phyloP scores from a whole-genome alignment of 1,139 yeast species.

The Geotrichum cucujoidarum region DNA sequence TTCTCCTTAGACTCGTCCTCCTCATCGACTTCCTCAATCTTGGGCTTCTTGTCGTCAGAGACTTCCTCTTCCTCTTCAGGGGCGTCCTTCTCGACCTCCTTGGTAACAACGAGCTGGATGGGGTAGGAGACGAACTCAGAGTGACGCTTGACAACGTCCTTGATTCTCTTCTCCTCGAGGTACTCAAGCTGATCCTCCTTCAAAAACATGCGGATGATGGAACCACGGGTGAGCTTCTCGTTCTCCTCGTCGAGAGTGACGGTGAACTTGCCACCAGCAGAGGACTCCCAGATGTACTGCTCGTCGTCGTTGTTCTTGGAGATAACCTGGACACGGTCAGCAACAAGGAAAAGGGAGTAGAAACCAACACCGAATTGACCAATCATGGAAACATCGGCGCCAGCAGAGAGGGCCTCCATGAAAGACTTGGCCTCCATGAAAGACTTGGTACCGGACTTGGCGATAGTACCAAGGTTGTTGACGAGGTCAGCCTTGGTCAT shows the following conservation, averaged over 20 bases:
- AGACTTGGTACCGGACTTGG: slow-evolving; percentile 62
- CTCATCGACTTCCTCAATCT: slow-evolving; percentile 66
- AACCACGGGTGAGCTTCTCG: slow-evolving; percentile 91
- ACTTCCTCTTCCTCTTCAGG: slow-evolving; percentile 55
- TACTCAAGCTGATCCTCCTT: slow-evolving; percentile 99
- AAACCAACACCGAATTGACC: slow-evolving; percentile 99
- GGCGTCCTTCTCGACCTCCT: slow-evolving; percentile 96
- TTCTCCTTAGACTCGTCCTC: slow-evolving; percentile 57
- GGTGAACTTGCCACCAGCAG: slow-evolving; percentile 99
- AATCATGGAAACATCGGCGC: slow-evolving; percentile 99
- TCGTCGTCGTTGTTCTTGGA: slow-evolving; percentile 98
- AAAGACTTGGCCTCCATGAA: slow-evolving; percentile 99
- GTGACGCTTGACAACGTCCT: slow-evolving; percentile 99
- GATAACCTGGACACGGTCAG: slow-evolving; percentile 97
- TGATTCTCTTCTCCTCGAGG: slow-evolving; percentile 98
- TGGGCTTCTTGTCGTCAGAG: slow-evolving; percentile 60
- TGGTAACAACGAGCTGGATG: slow-evolving; percentile 95
- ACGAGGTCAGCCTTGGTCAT: slow-evolving; percentile 99
- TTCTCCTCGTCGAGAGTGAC: slow-evolving; percentile 81
- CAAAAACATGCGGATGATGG: slow-evolving; percentile 89
- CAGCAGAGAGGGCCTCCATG: slow-evolving; percentile 98
- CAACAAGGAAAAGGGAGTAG: slow-evolving; percentile 98
- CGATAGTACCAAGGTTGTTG: slow-evolving; percentile 79
- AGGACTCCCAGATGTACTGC: slow-evolving; percentile 99
- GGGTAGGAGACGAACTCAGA: slow-evolving; percentile 99